Base-by-base conservation (phyloP, 805 yeast genomes). In the Ogataea haglerorum region DNA sequence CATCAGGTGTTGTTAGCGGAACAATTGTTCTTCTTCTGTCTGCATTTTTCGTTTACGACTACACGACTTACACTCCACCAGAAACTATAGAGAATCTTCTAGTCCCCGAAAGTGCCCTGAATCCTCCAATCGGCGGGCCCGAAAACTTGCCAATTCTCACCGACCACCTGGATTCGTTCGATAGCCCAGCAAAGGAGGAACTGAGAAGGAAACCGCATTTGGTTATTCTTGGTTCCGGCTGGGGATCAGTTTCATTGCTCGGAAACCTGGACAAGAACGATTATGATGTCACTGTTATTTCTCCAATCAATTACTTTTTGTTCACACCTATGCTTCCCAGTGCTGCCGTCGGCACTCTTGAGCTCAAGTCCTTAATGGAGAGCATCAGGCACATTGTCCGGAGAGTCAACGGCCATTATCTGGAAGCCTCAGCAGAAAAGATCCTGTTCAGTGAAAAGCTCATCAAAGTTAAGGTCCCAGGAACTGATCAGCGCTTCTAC, bases 261-360 rank as follows among this genome's bases (percentile, higher is more conserved):
- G 77, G 75, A 53, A 63, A 65, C 32, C 55, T 81, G 39, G 68
- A 69, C 43, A 69, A 74, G 17, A 73, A 73, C 30, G 76, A 75
- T 48, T 81, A 79, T 57, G 80, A 80, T 49, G 79, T 80, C 40
- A 78, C 84, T 3, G 80, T 81, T 18, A 69, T 81, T 26, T 78
- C 85, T 3, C 87, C 87, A 17, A 77, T 81, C 3, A 80, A 80
- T 56, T 81, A 81, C 58, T 81, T 81, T 60, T 57, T 81, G 47
- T 80, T 81, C 60, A 81, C 87, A 14, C 87, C 87, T 2, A 65
- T 81, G 64, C 67, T 81, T 27, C 86, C 86, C 2, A 73, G 76
- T 36, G 84, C 86, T 15, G 83, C 87, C 4, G 82, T 82, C 3
- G 85, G 86, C 36, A 81, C 87, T 8, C 63, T 81, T 37, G 84